Percentiles rank a stretch among this genome's conserved stretches.
These are phyloP conservation scores for Sapria himalayana DNA, from an alignment of 345 rosid genomes.

Conservation along the genomic window DNA sequence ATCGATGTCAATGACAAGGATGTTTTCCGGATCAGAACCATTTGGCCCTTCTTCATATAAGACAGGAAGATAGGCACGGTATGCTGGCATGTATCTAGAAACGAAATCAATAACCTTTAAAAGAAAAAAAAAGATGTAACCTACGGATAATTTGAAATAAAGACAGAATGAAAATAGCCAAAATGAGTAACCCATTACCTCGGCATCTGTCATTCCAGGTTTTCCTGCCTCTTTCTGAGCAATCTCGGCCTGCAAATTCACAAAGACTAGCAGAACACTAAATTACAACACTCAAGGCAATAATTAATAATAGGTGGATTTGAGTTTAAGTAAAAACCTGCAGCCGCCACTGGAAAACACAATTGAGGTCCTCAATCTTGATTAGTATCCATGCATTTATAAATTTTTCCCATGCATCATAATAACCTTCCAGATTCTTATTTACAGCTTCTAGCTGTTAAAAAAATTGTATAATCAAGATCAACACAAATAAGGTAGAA, in stretches of 20 bases:
- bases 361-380: conserved; percentile 74
- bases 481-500: too few species aligned
- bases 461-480: too few species aligned
- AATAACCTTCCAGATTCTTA: conserved; percentile 68
- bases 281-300: neutral
- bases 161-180: neutral
- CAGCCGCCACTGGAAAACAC: conserved; percentile 82
- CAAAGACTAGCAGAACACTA: neutral
- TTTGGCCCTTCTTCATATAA: conserved; percentile 79
- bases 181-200: too few species aligned
- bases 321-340: conserved; percentile 28
- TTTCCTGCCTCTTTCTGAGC: conserved; percentile 81
- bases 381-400: conserved; percentile 64
- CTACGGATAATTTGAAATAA: neutral
- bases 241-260: conserved; percentile 70
- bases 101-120: conserved; percentile 79
- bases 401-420: conserved; percentile 82
- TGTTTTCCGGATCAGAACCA: conserved; percentile 47
- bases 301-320: neutral
- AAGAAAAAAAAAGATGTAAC: neutral
- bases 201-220: conserved; percentile 81
- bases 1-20: conserved; percentile 54
- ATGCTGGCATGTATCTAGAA: conserved; percentile 77
- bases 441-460: conserved; percentile 57
- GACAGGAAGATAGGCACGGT: conserved; percentile 68